phyloP scores from a whole-genome alignment of 441 rosid species.

The Populus hybrid region DNA sequence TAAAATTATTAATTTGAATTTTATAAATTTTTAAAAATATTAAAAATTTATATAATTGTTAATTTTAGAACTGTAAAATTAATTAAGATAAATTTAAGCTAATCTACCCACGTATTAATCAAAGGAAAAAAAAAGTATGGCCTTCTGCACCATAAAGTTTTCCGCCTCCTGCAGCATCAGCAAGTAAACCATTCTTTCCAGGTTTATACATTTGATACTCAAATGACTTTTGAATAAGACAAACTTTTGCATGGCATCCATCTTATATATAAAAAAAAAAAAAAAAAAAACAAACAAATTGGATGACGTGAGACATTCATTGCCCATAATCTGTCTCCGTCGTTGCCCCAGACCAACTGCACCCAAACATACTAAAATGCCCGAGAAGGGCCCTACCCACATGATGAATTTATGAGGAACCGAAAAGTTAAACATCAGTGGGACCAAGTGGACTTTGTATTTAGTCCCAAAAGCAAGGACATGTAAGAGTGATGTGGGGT shows the following conservation, averaged over 20 bases:
- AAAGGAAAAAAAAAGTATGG: not conserved
- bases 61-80: no score
- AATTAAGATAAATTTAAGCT: no score
- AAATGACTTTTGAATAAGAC: not conserved
- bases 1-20: no score
- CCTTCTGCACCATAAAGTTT: not conserved
- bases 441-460: not conserved
- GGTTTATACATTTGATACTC: not conserved
- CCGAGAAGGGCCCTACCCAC: slow-evolving; percentile 16
- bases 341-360: slow-evolving; percentile 8
- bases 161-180: not conserved
- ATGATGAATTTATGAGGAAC: slow-evolving; percentile 10
- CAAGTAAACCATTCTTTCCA: not conserved
- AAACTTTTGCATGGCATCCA: not conserved
- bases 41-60: no score
- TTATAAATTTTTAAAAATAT: no score
- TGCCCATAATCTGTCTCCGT: not conserved
- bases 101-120: no score
- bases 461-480: not conserved
- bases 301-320: not conserved
- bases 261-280: no score
- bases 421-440: not conserved
- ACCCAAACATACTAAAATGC: slow-evolving; percentile 2
- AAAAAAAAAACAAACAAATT: not conserved
- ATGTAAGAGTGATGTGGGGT: slow-evolving; percentile 3